A percentile compares a stretch with the other conserved stretches of the same genome.
Conservation (phyloP, 2,329 filamentous ascomycete genomes). For the Aureobasidium sp. region DNA sequence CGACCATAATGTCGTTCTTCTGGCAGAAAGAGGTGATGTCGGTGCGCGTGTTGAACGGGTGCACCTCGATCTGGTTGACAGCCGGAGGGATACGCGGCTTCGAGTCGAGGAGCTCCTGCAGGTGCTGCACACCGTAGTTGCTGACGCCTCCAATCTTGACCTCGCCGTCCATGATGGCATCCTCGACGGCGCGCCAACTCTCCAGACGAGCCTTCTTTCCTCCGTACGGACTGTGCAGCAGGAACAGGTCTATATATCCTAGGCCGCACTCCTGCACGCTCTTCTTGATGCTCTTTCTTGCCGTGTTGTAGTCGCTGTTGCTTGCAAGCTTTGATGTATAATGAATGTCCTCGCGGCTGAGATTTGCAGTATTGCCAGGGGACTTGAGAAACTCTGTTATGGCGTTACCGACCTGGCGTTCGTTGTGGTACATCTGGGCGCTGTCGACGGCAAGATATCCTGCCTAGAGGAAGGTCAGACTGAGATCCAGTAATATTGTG, state of each 20-base stretch:
- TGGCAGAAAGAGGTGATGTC: conserved; percentile 61
- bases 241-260: conserved; percentile 71
- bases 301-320: conserved; percentile 60
- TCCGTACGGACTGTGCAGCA: conserved; percentile 73
- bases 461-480: conserved; percentile 24
- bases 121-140: conserved; percentile 67
- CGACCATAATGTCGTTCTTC: conserved; percentile 59
- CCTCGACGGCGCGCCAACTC: conserved; percentile 70
- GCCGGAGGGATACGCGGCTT: conserved; percentile 57
- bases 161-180: conserved; percentile 66
- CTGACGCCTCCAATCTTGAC: conserved; percentile 66
- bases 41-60: conserved; percentile 71
- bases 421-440: conserved; percentile 64
- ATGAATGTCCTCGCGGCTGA: conserved; percentile 64
- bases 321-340: conserved; percentile 73
- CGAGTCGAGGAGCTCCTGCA: conserved; percentile 61
- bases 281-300: conserved; percentile 58
- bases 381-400: conserved; percentile 52
- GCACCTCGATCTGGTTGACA: conserved; percentile 76
- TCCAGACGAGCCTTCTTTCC: conserved; percentile 60
- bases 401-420: conserved; percentile 60
- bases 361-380: conserved; percentile 39
- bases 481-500: conserved; percentile 35
- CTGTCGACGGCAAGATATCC: conserved; percentile 50
- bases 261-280: conserved; percentile 60